A percentile compares a stretch with the other conserved stretches of the same genome.
Evolutionary conservation across 176 grass and related monocot species (phyloP).

Genomic region (Lolium perenne): DNA sequence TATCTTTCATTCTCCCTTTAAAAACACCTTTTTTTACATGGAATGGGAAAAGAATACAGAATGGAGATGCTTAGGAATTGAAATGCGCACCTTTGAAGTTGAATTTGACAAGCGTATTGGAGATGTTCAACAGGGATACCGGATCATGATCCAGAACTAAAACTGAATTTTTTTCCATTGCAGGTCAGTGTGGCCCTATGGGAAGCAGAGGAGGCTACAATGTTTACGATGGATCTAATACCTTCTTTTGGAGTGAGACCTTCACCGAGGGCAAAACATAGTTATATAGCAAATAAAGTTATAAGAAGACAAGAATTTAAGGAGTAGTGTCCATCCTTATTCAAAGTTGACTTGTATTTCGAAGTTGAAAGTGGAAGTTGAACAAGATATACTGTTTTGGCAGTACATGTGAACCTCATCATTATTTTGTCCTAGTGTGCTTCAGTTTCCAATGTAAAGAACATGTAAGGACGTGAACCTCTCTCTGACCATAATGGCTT

Average conservation of each 20-base stretch:
- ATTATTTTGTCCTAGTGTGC: constrained; percentile 14
- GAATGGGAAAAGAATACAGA: neutral
- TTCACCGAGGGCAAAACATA: too few species aligned
- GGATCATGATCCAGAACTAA: constrained; percentile 40
- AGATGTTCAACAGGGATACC: neutral
- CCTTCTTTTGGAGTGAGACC: constrained; percentile 18
- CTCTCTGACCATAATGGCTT: neutral
- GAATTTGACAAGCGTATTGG: neutral
- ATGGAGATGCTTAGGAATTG: constrained; percentile 11
- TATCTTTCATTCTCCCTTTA: constrained; percentile 21
- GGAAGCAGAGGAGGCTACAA: neutral
- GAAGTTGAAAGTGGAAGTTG: neutral
- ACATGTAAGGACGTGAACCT: neutral
- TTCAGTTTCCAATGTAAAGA: neutral
- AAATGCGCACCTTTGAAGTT: constrained; percentile 36
- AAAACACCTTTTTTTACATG: neutral
- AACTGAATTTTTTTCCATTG: constrained; percentile 17
- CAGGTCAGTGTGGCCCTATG: neutral
- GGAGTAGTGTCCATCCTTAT: neutral
- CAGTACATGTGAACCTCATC: neutral
- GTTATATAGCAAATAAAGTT: constrained; percentile 13
- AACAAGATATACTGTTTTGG: constrained; percentile 10
- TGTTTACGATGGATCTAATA: neutral
- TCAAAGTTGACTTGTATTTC: constrained; percentile 25
- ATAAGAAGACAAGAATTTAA: constrained; percentile 43